Evolutionary conservation across 345 rosid genomes (phyloP), one percentile per base, ranked within the genome.

Genomic region (Bretschneidera sinensis): DNA sequence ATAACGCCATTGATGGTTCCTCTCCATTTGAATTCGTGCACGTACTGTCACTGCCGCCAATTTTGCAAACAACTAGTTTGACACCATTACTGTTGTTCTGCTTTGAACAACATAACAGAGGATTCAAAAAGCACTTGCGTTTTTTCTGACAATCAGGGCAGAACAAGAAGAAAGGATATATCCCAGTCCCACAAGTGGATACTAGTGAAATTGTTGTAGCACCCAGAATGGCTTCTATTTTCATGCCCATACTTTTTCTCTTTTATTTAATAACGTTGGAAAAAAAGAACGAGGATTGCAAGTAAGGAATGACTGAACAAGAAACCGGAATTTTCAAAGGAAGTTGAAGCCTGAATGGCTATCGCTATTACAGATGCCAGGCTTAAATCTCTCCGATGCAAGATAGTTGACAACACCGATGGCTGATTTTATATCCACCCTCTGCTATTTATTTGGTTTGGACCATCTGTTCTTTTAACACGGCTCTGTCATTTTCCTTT

Each of bases 1-100:
- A 77, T 5, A 31, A 57, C 18, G 67, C 70, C 5, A 61, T 10
- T 4, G 88, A 73, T 9, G 20, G 28, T 23, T 70, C 74, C 43
- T 70, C 63, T 1, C 45, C 45, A 11, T 13, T 39, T 7, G 15
- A 39, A 4, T 39, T 39, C 45, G 9, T 39, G 15, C 33, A 28
- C 33, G 8, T 28, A 28, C 5, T 8, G 33, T 8, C 33, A 28
- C 5, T 8, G 33, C 45, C 45, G 10, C 1, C 45, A 39, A 39
- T 13, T 39, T 11, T 39, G 45, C 45, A 1, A 39, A 39, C 45
- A 14, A 39, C 45, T 39, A 1, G 45, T 9, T 39, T 11, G 11
- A 5, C 45, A 14, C 11, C 45, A 14, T 39, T 39, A 5, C 15
- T 39, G 45, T 14, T 39, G 45, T 14, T 39, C 45, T 11, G 15